A percentile compares a stretch with the other conserved stretches of the same genome.
Evolutionary conservation across 352 stramenopile species (phyloP).

Genomic region (Lagenidium giganteum): DNA sequence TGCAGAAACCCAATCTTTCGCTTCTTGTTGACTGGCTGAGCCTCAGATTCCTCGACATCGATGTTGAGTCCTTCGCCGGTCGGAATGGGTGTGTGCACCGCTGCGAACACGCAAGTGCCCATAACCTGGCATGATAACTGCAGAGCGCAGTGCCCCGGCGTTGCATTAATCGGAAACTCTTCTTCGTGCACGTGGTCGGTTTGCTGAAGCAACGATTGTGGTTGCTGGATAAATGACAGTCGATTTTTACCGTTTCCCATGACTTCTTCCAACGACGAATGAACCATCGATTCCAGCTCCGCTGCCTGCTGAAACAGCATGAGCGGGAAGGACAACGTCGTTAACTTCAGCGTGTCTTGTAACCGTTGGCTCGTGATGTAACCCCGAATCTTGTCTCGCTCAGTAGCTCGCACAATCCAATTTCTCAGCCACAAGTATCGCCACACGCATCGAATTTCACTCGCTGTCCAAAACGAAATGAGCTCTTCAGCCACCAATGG

Average conservation of each 20-base stretch:
- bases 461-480: slow-evolving; percentile 69
- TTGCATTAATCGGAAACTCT: slow-evolving; percentile 67
- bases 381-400: slow-evolving; percentile 60
- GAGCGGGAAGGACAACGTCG: slow-evolving; percentile 61
- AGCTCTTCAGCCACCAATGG: slow-evolving; percentile 76
- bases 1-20: slow-evolving; percentile 42
- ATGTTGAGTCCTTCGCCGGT: too few relatives aligned
- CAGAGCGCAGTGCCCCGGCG: slow-evolving; percentile 59
- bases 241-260: background rate
- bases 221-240: background rate
- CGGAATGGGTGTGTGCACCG: slow-evolving; percentile 23
- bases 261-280: slow-evolving; percentile 52
- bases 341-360: slow-evolving; percentile 66
- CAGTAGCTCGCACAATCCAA: slow-evolving; percentile 76
- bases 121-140: slow-evolving; percentile 64
- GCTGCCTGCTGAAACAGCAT: slow-evolving; percentile 67
- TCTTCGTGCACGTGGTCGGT: slow-evolving; percentile 49
- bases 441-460: slow-evolving; percentile 78
- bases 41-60: slow-evolving; percentile 6
- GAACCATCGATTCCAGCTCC: slow-evolving; percentile 67
- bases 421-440: slow-evolving; percentile 82
- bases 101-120: slow-evolving; percentile 47
- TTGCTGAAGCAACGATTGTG: slow-evolving; percentile 3
- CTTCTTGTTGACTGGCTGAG: slow-evolving; percentile 11
- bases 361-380: slow-evolving; percentile 62